Conservation (phyloP, 805 yeast genomes). For the Metschnikowia lachancei region DNA sequence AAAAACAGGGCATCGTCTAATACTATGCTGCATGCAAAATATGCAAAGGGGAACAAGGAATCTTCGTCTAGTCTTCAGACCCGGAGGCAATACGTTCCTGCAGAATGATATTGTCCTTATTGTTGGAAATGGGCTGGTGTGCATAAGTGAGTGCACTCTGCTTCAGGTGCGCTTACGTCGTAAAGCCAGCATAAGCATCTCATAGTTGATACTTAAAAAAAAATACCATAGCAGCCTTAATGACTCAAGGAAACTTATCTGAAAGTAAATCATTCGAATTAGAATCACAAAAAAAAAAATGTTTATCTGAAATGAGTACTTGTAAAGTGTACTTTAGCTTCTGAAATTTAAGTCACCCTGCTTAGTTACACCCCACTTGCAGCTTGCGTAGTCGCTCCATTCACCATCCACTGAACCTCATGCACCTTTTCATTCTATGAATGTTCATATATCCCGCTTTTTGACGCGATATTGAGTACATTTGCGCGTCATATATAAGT, state of each 20-base stretch:
- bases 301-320: no score
- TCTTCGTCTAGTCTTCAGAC: conserved; percentile 1
- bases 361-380: neutral
- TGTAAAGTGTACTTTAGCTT: no score
- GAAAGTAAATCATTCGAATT: no score
- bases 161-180: conserved; percentile 9
- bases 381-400: neutral
- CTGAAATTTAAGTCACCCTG: no score
- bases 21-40: neutral
- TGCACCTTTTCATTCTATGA: neutral
- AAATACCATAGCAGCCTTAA: no score
- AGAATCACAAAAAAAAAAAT: neutral
- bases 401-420: neutral
- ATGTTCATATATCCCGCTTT: neutral
- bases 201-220: neutral
- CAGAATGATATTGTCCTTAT: neutral
- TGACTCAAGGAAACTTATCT: no score
- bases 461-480: neutral
- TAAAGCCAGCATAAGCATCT: conserved; percentile 7
- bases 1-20: neutral
- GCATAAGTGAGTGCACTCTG: conserved; percentile 9
- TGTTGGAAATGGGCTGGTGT: conserved; percentile 1
- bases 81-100: conserved; percentile 3
- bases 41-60: neutral
- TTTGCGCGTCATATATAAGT: neutral